These are phyloP conservation scores for Ambrosia artemisiifolia DNA, from an alignment of 129 eudicot genomes.

Conservation along the genomic window DNA sequence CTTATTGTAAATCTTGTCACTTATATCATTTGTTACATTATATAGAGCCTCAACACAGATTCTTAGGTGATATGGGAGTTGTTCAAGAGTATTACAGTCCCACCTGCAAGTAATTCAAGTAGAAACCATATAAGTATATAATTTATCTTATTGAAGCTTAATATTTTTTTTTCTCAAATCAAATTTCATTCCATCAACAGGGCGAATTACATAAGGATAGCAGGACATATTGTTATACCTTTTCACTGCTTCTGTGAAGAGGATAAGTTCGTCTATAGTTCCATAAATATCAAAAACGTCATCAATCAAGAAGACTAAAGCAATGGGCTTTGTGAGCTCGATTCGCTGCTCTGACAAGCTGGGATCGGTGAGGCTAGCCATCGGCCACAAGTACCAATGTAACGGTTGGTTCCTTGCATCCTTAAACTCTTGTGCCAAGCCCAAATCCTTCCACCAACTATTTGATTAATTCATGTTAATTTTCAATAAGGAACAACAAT, in stretches of 20 bases:
- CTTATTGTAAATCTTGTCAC: conserved; percentile 24
- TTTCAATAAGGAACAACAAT: background rate
- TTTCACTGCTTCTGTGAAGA: conserved; percentile 55
- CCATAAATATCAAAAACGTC: conserved; percentile 71
- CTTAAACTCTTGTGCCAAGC: conserved; percentile 42
- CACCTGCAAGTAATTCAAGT: conserved; percentile 36
- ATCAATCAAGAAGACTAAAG: conserved; percentile 54
- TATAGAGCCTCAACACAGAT: conserved; percentile 46
- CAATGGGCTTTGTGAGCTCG: conserved; percentile 55
- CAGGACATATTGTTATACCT: conserved; percentile 25
- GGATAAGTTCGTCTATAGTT: conserved; percentile 39
- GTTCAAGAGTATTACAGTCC: conserved; percentile 39
- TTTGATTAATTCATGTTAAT: background rate
- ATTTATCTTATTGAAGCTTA: background rate
- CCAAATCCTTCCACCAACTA: conserved; percentile 68
- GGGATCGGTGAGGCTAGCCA: conserved; percentile 49
- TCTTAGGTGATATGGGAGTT: conserved; percentile 51
- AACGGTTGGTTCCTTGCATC: conserved; percentile 57
- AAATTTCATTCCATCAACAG: no score
- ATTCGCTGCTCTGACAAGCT: conserved; percentile 36
- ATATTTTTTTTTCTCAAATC: no score
- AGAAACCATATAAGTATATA: background rate
- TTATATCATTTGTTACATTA: conserved; percentile 39
- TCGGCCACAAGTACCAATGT: conserved; percentile 71
- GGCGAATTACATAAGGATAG: no score